Evolutionary conservation across 108 stramenopile genomes (phyloP).

Genomic region (Cyclotella atomus): DNA sequence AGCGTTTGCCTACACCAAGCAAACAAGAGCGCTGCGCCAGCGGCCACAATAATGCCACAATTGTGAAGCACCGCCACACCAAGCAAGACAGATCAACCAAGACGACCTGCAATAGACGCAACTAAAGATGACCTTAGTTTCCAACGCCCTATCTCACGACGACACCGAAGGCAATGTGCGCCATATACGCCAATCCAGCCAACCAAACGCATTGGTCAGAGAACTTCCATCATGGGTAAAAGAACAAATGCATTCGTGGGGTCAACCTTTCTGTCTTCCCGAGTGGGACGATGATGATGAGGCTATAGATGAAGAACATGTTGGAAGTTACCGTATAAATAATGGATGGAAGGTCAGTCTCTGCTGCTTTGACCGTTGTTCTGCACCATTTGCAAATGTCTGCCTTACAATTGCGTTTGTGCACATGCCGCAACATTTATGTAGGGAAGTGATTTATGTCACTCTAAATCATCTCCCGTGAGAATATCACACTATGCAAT

Average conservation of each 20-base stretch:
- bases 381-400: no score
- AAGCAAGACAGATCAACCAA: no score
- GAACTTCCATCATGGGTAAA: conserved; percentile 35
- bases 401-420: not conserved
- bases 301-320: conserved; percentile 2
- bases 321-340: conserved; percentile 43
- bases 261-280: conserved; percentile 52
- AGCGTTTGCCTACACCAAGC: no score
- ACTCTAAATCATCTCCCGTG: conserved; percentile 63
- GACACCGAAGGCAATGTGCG: not conserved
- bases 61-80: no score
- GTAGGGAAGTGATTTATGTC: conserved; percentile 64
- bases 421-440: not conserved
- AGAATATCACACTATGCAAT: conserved; percentile 70
- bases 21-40: no score
- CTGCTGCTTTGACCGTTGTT: not conserved
- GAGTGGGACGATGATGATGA: conserved; percentile 62
- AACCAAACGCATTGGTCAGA: not conserved
- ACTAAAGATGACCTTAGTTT: not conserved
- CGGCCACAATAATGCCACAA: no score
- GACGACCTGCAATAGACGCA: no score
- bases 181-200: no score
- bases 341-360: conserved; percentile 73
- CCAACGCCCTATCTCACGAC: not conserved
- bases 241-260: conserved; percentile 47